These are phyloP conservation scores for Colletotrichum sp. DNA, from an alignment of 2,329 filamentous ascomycete genomes.

Conservation along the genomic window DNA sequence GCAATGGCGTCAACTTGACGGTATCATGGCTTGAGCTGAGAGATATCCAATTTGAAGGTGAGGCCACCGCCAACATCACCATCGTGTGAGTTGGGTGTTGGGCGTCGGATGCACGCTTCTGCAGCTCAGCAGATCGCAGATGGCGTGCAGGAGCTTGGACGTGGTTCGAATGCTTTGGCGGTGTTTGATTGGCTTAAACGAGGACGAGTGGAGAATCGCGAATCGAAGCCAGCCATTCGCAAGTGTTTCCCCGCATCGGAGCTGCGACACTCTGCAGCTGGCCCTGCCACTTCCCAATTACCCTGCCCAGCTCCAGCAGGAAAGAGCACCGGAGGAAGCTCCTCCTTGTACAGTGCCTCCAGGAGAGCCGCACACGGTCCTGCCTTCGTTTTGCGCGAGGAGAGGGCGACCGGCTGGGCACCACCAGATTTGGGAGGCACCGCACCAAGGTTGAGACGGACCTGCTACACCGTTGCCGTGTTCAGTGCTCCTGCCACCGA, in stretches of 20 bases:
- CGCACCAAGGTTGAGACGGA: conserved; percentile 8
- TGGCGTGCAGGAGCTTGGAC: conserved; percentile 21
- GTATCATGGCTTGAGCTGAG: accelerated
- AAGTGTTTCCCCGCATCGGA: conserved; percentile 13
- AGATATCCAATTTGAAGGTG: accelerated
- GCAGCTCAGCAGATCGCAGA: conserved; percentile 7
- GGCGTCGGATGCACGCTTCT: not conserved
- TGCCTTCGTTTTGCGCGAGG: not conserved
- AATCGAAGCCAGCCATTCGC: not conserved
- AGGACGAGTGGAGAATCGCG: not conserved
- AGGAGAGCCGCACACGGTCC: not conserved
- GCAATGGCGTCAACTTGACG: accelerated
- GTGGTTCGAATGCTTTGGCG: not conserved
- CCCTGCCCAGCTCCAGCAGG: not conserved
- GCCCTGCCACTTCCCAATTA: not conserved
- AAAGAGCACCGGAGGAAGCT: not conserved
- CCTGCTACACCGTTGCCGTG: not conserved
- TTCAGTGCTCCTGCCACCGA: not conserved
- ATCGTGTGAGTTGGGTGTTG: not conserved
- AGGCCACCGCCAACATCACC: not conserved
- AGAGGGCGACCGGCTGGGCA: not conserved
- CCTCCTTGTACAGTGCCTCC: not conserved
- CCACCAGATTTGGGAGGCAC: not conserved
- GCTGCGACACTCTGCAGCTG: not conserved
- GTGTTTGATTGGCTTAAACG: not conserved